Evolutionary conservation across 176 grass and related monocot genomes (phyloP).

Genomic region (Aegilops umbellulata): DNA sequence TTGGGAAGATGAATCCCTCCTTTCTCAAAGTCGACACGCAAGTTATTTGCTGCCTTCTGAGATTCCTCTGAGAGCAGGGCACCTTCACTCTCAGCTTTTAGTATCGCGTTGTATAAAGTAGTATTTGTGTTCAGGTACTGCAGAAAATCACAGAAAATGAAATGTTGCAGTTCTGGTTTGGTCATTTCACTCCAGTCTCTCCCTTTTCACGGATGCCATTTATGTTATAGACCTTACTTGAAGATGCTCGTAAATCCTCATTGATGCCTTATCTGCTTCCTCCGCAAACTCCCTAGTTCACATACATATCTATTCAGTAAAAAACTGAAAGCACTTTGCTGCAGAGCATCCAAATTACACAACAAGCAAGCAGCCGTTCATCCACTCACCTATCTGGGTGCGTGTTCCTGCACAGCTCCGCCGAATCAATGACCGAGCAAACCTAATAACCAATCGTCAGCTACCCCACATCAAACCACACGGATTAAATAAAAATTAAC

Average conservation of each 20-base stretch:
- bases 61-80: conserved; percentile 69
- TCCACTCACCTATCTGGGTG: conserved; percentile 71
- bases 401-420: conserved; percentile 84
- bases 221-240: conserved; percentile 52
- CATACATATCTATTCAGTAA: neutral
- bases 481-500: neutral
- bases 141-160: conserved; percentile 27
- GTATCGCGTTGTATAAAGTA: conserved; percentile 75
- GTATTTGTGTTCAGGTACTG: conserved; percentile 87
- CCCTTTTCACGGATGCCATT: neutral
- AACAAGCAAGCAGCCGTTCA: neutral
- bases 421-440: conserved; percentile 88
- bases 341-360: neutral
- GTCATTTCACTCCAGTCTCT: neutral
- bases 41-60: conserved; percentile 59
- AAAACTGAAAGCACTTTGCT: conserved; percentile 1
- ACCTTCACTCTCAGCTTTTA: conserved; percentile 67
- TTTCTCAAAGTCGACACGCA: conserved; percentile 88
- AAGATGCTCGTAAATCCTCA: conserved; percentile 89
- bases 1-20: conserved; percentile 89
- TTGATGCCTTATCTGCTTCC: conserved; percentile 81
- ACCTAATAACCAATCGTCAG: conserved; percentile 30
- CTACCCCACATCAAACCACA: neutral
- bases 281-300: conserved; percentile 75
- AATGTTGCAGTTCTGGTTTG: conserved; percentile 1